Evolutionary conservation across 2,329 filamentous ascomycete genomes (phyloP), one percentile per base, ranked within the genome.

Genomic region (Colletotrichum liriopes): DNA sequence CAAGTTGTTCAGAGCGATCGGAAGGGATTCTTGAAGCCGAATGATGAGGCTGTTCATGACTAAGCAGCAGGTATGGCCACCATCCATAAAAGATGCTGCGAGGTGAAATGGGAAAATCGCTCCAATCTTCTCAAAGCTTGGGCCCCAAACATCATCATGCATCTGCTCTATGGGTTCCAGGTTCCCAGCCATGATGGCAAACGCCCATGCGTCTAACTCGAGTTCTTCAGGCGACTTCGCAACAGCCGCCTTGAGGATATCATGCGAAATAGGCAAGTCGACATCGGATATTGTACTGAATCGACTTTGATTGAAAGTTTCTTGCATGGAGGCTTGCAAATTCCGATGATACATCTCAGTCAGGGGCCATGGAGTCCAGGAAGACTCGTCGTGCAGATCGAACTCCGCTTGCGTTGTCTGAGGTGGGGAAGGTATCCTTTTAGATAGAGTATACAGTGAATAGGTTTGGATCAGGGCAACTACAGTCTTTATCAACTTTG

Each of bases 41-140:
- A 4, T 0, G 11, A 29, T 55, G 23, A 64, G 61, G 0, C 26
- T 18, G 23, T n/a, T 8, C 6, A 72, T 75, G 16, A 76, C 12
- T 1, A 35, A 6, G 64, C 82, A 84, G 61, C 83, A 84, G 4
- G 76, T 62, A 37, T 76, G 77, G 1, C 75, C 75, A 1, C 83
- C 82, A 61, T 82, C 79, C 5, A 85, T 67, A 61, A 81, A 84
- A 16, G 65, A 80, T 5, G 80, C 76, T 5, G 82, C 81, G 3
- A 84, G 75, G 66, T 84, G 82, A 26, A 81, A 76, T 1, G 81
- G 81, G 64, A 77, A 75, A 7, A 83, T 71, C 0, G 32, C 6
- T 7, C 14, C 29, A 2, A 12, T 39, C 65, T 32, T 23, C 5
- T 9, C 35, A 1, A 8, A 29, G 0, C 4, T 1, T 5, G 35